Conservation (phyloP, 441 rosid genomes). For the Erodium texanum region DNA sequence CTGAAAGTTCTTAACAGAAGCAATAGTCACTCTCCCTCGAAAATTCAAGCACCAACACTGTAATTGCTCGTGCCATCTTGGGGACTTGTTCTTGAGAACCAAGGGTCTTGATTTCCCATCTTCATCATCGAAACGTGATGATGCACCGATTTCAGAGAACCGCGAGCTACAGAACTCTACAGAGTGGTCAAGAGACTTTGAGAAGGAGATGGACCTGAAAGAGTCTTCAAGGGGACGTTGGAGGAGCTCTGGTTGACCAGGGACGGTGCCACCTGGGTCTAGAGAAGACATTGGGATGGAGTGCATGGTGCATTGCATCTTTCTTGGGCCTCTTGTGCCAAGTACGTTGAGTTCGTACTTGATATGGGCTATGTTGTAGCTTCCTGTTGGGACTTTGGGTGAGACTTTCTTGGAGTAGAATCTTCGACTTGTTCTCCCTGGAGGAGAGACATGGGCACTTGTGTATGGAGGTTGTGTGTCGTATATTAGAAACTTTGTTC, state of each 20-base stretch:
- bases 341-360: constrained; percentile 21
- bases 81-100: constrained; percentile 18
- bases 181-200: constrained; percentile 16
- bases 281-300: constrained; percentile 19
- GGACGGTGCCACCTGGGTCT: constrained; percentile 16
- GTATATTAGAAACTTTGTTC: constrained; percentile 20
- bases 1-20: constrained; percentile 25
- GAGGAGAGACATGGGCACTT: constrained; percentile 17
- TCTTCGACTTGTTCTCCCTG: constrained; percentile 17
- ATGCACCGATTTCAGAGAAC: constrained; percentile 12
- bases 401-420: constrained; percentile 20
- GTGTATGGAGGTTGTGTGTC: constrained; percentile 16
- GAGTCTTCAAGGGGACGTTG: constrained; percentile 12
- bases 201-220: constrained; percentile 14
- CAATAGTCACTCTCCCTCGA: constrained; percentile 21
- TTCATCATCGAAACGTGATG: background rate
- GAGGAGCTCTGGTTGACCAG: constrained; percentile 12
- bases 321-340: constrained; percentile 22
- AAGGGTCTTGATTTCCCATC: background rate
- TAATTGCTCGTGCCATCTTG: constrained; percentile 23
- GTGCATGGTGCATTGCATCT: constrained; percentile 22
- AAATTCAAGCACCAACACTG: constrained; percentile 24
- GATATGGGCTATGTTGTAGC: constrained; percentile 22
- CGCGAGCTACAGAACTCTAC: constrained; percentile 20
- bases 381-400: constrained; percentile 20